Evolutionary conservation across 2,329 filamentous ascomycete species (phyloP).

Genomic region (Alternaria infectoria): DNA sequence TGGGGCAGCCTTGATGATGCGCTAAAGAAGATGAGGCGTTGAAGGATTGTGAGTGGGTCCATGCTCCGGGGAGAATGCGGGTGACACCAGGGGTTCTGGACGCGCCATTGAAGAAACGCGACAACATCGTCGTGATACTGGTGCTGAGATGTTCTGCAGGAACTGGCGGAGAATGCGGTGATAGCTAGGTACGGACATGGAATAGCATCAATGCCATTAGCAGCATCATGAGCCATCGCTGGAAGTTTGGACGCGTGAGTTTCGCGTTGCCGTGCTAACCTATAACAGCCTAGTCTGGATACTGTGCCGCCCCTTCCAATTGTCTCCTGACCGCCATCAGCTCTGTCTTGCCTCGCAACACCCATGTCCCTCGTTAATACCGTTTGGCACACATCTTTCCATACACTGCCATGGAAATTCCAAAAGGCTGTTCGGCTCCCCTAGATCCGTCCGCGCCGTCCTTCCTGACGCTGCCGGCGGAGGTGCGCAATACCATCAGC

Average conservation of each 20-base stretch:
- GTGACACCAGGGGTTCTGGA: background rate
- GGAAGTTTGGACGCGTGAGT: background rate
- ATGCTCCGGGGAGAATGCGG: background rate
- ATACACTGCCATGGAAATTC: background rate
- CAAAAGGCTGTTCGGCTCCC: background rate
- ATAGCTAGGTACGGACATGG: background rate
- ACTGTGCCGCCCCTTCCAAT: background rate
- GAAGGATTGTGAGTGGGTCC: background rate
- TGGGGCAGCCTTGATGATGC: background rate
- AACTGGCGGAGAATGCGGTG: background rate
- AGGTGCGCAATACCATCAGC: background rate
- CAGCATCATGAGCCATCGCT: background rate
- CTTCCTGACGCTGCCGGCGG: background rate
- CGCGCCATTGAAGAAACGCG: background rate
- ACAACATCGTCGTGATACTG: background rate
- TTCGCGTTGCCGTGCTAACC: background rate
- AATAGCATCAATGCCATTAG: background rate
- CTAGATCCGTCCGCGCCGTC: background rate
- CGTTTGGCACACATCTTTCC: background rate
- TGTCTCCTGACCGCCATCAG: background rate
- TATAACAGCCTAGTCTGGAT: background rate
- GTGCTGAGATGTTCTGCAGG: background rate
- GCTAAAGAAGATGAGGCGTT: background rate
- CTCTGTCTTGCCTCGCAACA: background rate
- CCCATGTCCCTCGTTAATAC: background rate